Conservation (phyloP, 441 rosid genomes). For the Gossypium schwendimanii region DNA sequence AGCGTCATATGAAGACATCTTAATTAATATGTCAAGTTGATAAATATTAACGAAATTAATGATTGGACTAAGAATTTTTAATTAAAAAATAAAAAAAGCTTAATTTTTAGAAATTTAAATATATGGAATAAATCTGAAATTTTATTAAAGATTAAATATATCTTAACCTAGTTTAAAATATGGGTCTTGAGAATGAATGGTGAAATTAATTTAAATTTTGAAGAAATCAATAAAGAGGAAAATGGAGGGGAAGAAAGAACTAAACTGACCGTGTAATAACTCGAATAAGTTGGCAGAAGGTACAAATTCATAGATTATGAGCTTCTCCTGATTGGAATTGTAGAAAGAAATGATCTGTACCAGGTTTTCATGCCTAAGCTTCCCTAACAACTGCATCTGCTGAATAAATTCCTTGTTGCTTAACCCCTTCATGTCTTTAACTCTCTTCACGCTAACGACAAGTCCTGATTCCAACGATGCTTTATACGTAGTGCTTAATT, state of each 20-base stretch:
- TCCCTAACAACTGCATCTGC: constrained; percentile 51
- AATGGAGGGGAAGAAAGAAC: not conserved
- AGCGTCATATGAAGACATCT: too few species aligned
- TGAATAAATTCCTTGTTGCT: constrained; percentile 41
- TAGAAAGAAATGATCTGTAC: constrained; percentile 39
- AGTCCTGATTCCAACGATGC: constrained; percentile 41
- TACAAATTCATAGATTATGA: constrained; percentile 40
- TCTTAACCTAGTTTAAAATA: not conserved
- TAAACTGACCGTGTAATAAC: constrained; percentile 47
- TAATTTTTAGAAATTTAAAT: too few species aligned
- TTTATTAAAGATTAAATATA: too few species aligned
- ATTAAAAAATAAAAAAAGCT: too few species aligned
- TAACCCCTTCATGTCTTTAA: constrained; percentile 27
- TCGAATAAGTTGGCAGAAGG: constrained; percentile 38
- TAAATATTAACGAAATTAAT: too few species aligned
- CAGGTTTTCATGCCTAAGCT: constrained; percentile 38
- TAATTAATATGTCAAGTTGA: too few species aligned
- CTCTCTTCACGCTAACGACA: constrained; percentile 39
- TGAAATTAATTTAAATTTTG: not conserved
- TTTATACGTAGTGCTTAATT: constrained; percentile 40
- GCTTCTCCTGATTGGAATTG: constrained; percentile 45
- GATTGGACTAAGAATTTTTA: too few species aligned
- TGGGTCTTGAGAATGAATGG: not conserved
- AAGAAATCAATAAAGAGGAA: not conserved
- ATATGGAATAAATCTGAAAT: too few species aligned